Base-by-base conservation (phyloP, 2,329 filamentous ascomycete genomes). In the Juglanconis juglandina region DNA sequence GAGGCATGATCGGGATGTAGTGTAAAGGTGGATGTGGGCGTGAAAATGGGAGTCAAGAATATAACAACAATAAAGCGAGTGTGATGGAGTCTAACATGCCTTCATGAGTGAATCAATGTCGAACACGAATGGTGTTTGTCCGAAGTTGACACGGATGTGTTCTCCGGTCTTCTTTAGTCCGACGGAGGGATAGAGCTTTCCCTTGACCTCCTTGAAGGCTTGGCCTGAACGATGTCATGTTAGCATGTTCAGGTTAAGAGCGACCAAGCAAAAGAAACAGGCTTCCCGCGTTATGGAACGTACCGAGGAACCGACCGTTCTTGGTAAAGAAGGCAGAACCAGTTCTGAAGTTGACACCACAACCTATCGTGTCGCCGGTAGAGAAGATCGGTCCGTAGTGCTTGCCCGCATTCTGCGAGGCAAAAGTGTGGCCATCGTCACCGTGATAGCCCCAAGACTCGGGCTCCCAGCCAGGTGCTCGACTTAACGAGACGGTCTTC, bases 21-120 rank as follows among this genome's bases (percentile, higher is more conserved):
- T 6, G 33, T 3, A 35, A 56, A 8, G 30, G 5, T 11, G n/a
- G 2, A 42, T 35, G 47, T 24, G 42, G 2, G 6, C 32, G 39
- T 33, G 37, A n/a, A 47, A 46, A 7, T 32, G 33, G 47, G 54
- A 44, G n/a, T 35, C 33, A 56, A 35, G n/a, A 52, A 24, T 46
- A 30, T 32, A 37, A 2, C n/a, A 5, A 52, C 37, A 39, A 42
- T 17, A 39, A 46, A 61, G 49, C 13, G 51, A 61, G 30, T 52
- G 55, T 46, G 8, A 33, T 35, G 37, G 24, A 68, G 39, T 46
- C 57, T 59, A 35, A 76, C 83, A 68, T 81, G 90, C 90, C 79
- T 83, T 83, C 78, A 96, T 88, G 81, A 95, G 85, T 62, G 85
- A 84, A 73, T 97, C 91, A 67, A 99, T 98, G 72, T 97, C 91